A percentile compares a stretch with the other conserved stretches of the same genome.
Conservation (phyloP, 768 basidiomycete genomes). For the Lactarius indigo region DNA sequence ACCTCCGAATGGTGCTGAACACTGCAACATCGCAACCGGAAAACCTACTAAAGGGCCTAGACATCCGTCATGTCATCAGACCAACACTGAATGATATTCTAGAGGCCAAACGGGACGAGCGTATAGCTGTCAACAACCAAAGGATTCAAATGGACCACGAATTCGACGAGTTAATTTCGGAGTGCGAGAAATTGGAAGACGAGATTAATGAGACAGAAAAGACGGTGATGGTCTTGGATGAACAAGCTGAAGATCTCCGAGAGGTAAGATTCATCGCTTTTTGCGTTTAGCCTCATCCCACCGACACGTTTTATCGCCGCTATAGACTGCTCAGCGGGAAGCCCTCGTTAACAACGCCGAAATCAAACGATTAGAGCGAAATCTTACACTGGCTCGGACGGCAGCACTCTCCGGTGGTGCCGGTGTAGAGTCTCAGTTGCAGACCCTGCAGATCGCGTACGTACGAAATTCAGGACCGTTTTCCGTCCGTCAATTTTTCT, state of each 20-base stretch:
- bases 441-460: slow-evolving; percentile 74
- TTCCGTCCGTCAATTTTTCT: slow-evolving; percentile 12
- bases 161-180: slow-evolving; percentile 68
- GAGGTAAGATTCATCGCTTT: slow-evolving; percentile 49
- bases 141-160: slow-evolving; percentile 80
- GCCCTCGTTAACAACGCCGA: slow-evolving; percentile 62
- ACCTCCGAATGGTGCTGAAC: slow-evolving; percentile 80
- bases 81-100: slow-evolving; percentile 71
- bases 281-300: not conserved
- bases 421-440: slow-evolving; percentile 74
- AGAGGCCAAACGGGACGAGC: slow-evolving; percentile 66
- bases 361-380: slow-evolving; percentile 63
- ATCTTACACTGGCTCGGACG: slow-evolving; percentile 69
- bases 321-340: slow-evolving; percentile 74
- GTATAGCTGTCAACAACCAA: slow-evolving; percentile 69
- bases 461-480: slow-evolving; percentile 27
- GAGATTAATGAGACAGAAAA: slow-evolving; percentile 72
- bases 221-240: slow-evolving; percentile 63
- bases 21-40: slow-evolving; percentile 68
- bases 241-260: slow-evolving; percentile 77
- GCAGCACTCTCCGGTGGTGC: slow-evolving; percentile 79
- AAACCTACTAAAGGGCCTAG: slow-evolving; percentile 62
- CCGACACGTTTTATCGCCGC: not conserved
- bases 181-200: slow-evolving; percentile 80
- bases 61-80: slow-evolving; percentile 69